These are phyloP conservation scores for Phlebopus sp. DNA, from an alignment of 1,284 basidiomycete species.

Conservation along the genomic window DNA sequence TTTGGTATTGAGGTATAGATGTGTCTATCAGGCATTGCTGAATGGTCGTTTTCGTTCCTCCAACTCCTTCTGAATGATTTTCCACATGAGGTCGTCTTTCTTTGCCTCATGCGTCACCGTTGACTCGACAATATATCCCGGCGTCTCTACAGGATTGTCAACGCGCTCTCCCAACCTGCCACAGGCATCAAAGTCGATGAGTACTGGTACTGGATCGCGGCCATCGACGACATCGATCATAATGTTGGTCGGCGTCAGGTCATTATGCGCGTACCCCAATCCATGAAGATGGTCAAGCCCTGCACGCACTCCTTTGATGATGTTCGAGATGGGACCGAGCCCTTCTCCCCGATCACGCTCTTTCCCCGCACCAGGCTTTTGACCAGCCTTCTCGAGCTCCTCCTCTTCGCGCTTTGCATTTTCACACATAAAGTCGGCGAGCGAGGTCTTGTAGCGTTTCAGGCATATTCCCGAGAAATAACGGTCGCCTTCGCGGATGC, in stretches of 20 bases:
- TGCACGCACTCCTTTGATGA: conserved; percentile 15
- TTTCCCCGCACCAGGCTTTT: too few relatives aligned
- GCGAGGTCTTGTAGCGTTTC: not conserved
- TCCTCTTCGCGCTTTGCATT: too few relatives aligned
- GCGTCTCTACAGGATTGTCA: not conserved
- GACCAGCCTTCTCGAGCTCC: too few relatives aligned
- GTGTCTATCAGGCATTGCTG: not conserved
- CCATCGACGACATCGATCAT: conserved; percentile 18
- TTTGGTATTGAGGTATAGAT: too few relatives aligned
- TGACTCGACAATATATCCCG: not conserved
- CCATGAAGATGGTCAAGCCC: conserved; percentile 21
- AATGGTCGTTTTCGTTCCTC: not conserved
- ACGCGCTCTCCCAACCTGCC: not conserved
- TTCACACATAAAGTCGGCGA: conserved; percentile 2
- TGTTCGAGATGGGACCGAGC: conserved; percentile 6
- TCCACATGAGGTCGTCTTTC: not conserved
- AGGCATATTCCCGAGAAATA: conserved; percentile 1
- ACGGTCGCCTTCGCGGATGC: not conserved
- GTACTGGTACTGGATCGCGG: too few relatives aligned
- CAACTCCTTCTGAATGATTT: not conserved
- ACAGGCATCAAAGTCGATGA: conserved; percentile 5
- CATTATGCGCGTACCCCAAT: conserved; percentile 25
- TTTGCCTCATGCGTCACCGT: not conserved
- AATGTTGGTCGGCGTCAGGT: conserved; percentile 26
- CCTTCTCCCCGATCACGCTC: not conserved